phyloP scores from a whole-genome alignment of 371 early-diverging fungal species.

The Rhizomucor pusillus region DNA sequence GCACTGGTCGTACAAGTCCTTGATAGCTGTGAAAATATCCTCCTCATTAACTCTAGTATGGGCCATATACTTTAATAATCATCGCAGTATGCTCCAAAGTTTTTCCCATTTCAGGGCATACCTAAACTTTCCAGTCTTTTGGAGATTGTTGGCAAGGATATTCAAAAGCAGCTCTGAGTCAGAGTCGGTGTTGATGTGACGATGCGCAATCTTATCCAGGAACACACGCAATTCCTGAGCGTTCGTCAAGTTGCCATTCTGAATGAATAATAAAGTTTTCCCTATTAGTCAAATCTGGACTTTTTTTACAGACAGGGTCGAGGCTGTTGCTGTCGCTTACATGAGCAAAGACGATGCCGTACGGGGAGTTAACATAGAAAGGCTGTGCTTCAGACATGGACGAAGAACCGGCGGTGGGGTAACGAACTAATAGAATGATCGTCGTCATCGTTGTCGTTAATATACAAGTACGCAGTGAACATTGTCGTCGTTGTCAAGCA shows the following conservation, averaged over 20 bases:
- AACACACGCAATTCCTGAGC: slow-evolving; percentile 81
- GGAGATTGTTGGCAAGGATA: slow-evolving; percentile 90
- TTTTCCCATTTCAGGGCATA: slow-evolving; percentile 17
- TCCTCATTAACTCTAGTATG: slow-evolving; percentile 85
- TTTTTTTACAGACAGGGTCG: background rate
- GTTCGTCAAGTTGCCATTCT: slow-evolving; percentile 98
- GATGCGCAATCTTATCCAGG: slow-evolving; percentile 91
- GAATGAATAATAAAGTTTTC: slow-evolving; percentile 2
- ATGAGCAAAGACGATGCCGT: slow-evolving; percentile 96
- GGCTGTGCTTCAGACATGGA: slow-evolving; percentile 96
- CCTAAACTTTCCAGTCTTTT: slow-evolving; percentile 92
- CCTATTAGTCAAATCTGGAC: background rate
- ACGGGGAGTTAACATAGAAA: slow-evolving; percentile 98
- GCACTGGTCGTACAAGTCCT: slow-evolving; percentile 77
- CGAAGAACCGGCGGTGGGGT: slow-evolving; percentile 96
- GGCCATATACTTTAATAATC: no score
- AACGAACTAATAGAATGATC: slow-evolving; percentile 67
- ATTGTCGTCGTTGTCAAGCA: background rate
- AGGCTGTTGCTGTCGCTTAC: slow-evolving; percentile 36
- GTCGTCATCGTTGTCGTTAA: background rate
- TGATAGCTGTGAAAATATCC: slow-evolving; percentile 93
- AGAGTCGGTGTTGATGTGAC: slow-evolving; percentile 98
- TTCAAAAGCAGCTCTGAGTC: slow-evolving; percentile 96
- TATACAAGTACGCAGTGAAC: no score
- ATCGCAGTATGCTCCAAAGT: no score